Evolutionary conservation across 768 basidiomycete genomes (phyloP).

Genomic region (Crassisporium funariophilum): DNA sequence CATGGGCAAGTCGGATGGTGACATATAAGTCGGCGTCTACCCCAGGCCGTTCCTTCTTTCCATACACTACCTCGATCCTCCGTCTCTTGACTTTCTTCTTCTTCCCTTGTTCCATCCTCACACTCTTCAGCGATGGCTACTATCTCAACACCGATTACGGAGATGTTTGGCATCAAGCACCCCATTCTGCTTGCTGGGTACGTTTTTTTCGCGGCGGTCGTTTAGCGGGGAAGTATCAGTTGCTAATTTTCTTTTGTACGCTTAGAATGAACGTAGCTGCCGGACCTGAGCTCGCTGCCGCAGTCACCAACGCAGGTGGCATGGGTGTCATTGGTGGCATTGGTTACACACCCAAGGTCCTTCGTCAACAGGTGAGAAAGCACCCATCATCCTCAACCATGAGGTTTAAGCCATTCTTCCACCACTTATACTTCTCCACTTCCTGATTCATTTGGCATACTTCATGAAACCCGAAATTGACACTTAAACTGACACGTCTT

Average conservation of each 20-base stretch:
- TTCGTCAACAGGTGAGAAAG: constrained; percentile 72
- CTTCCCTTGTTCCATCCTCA: constrained; percentile 3
- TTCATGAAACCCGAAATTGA: too few relatives aligned
- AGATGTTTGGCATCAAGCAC: constrained; percentile 87
- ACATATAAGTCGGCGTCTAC: constrained; percentile 17
- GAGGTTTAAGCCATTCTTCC: too few relatives aligned
- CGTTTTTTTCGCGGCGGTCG: constrained; percentile 8
- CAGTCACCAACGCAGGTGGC: constrained; percentile 93
- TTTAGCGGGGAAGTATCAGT: not conserved
- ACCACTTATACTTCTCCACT: too few relatives aligned
- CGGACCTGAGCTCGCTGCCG: constrained; percentile 84
- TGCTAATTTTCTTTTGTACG: not conserved
- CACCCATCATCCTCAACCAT: too few relatives aligned
- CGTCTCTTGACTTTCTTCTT: constrained; percentile 3
- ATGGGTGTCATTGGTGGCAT: constrained; percentile 91
- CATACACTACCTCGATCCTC: constrained; percentile 2
- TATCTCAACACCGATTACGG: constrained; percentile 83
- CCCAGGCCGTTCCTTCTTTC: too few relatives aligned
- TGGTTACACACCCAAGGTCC: constrained; percentile 81
- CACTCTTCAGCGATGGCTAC: constrained; percentile 47
- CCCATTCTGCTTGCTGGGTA: constrained; percentile 84
- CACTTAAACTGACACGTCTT: constrained; percentile 3
- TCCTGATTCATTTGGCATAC: too few relatives aligned
- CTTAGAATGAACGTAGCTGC: constrained; percentile 51
- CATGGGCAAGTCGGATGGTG: too few relatives aligned